phyloP scores from a whole-genome alignment of 1,284 basidiomycete genomes.

The Cutaneotrichosporon cavernicola region DNA sequence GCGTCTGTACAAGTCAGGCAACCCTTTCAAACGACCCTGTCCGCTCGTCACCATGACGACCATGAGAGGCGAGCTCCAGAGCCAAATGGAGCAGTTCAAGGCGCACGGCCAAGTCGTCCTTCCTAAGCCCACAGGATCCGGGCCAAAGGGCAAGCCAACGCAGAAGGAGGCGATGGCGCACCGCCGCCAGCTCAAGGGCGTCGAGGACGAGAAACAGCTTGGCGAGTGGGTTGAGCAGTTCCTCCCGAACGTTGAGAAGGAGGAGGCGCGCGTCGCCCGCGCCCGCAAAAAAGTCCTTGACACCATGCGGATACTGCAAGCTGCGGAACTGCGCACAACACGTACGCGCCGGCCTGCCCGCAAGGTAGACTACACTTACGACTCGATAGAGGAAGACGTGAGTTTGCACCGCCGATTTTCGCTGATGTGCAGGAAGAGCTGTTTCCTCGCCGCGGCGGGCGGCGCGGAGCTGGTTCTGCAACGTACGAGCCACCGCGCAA shows the following conservation, averaged over 20 bases:
- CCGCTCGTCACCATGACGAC: constrained; percentile 38
- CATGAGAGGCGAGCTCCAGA: constrained; percentile 35
- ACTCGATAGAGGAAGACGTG: constrained; percentile 27
- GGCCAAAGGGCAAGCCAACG: constrained; percentile 30
- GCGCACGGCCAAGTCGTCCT: constrained; percentile 23
- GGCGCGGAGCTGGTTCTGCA: constrained; percentile 7
- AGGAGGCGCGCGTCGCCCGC: constrained; percentile 33
- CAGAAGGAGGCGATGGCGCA: constrained; percentile 22
- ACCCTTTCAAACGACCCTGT: constrained; percentile 52
- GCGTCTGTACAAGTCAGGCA: constrained; percentile 48
- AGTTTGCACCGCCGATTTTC: background rate
- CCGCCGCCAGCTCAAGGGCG: constrained; percentile 32
- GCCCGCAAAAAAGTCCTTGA: constrained; percentile 15
- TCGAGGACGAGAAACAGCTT: constrained; percentile 39
- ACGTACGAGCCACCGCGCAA: constrained; percentile 17
- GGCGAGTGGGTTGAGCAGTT: constrained; percentile 32
- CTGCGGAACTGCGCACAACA: constrained; percentile 42
- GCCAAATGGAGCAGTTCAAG: constrained; percentile 28
- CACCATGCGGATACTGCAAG: constrained; percentile 18
- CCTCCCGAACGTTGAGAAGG: constrained; percentile 43
- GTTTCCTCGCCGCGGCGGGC: constrained; percentile 15
- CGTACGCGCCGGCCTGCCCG: constrained; percentile 40
- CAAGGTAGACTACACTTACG: constrained; percentile 48
- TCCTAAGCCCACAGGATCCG: constrained; percentile 23
- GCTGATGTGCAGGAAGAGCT: constrained; percentile 19